phyloP scores from a whole-genome alignment of 2,329 filamentous ascomycete species.

The Raffaelea ambrosiae region DNA sequence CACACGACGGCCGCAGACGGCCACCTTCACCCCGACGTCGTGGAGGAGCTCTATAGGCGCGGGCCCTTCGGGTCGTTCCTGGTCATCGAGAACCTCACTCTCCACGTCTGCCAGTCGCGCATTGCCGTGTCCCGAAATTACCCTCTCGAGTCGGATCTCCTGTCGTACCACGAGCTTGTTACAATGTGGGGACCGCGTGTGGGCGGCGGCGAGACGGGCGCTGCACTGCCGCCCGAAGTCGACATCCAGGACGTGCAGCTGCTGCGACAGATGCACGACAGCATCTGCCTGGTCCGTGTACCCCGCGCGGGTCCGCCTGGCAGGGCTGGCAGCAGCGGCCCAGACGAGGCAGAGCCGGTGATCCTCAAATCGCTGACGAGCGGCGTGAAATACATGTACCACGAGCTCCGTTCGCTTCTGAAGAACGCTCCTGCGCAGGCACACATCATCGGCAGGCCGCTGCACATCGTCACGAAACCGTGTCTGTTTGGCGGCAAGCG shows the following conservation, averaged over 20 bases:
- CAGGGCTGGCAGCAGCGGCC: background rate
- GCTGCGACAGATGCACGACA: conserved; percentile 48
- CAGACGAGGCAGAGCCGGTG: conserved; percentile 25
- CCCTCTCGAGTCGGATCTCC: conserved; percentile 43
- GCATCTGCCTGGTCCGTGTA: conserved; percentile 45
- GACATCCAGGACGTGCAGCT: conserved; percentile 43
- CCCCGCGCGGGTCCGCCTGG: background rate
- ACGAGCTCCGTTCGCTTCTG: conserved; percentile 49
- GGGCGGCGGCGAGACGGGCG: too few species aligned
- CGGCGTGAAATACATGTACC: conserved; percentile 51
- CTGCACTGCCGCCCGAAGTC: conserved; percentile 32
- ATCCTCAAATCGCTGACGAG: conserved; percentile 52
- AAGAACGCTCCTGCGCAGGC: conserved; percentile 37
- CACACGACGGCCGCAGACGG: conserved; percentile 32
- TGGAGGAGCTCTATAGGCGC: conserved; percentile 29
- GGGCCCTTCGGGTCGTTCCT: conserved; percentile 51
- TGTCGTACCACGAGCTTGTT: conserved; percentile 32
- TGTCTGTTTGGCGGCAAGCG: conserved; percentile 47
- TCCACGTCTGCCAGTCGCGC: conserved; percentile 34
- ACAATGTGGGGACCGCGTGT: conserved; percentile 31
- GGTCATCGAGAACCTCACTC: conserved; percentile 41
- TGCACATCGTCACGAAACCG: conserved; percentile 46
- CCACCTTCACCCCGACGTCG: conserved; percentile 17
- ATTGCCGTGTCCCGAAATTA: conserved; percentile 41
- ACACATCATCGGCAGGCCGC: conserved; percentile 42